These are phyloP conservation scores for Solanum megistacrolobum DNA, from an alignment of 257 asterid genomes.

Conservation along the genomic window DNA sequence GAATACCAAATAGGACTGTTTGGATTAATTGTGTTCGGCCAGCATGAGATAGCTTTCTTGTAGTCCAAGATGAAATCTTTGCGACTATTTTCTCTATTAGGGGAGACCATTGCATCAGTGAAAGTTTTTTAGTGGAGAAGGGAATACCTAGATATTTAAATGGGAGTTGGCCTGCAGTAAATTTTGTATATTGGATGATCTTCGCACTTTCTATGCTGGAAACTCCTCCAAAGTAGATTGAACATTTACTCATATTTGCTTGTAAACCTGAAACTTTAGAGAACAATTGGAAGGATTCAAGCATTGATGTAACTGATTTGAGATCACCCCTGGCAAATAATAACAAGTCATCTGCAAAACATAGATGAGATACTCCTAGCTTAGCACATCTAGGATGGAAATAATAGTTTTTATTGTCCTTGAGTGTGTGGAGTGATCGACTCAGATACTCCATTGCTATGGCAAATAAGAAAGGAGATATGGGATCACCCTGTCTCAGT, in stretches of 20 bases:
- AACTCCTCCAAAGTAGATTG: neutral
- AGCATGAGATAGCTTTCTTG: no score
- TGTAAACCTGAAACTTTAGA: neutral
- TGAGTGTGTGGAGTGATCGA: neutral
- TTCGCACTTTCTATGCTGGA: fast-evolving
- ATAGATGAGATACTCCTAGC: neutral
- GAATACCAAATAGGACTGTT: neutral
- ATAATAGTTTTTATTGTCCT: neutral
- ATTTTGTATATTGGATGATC: no score
- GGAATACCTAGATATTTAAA: no score
- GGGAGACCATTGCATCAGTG: neutral
- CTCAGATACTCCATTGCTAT: neutral
- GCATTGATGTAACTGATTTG: neutral
- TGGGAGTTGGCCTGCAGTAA: neutral
- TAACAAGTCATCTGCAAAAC: no score
- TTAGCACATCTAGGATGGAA: neutral
- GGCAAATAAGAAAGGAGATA: no score
- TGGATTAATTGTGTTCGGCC: no score
- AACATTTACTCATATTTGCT: no score
- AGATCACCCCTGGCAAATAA: neutral
- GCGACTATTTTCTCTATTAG: no score
- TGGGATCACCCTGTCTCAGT: no score
- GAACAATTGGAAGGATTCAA: neutral
- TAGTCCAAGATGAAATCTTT: neutral
- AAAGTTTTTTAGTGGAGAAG: no score